Percentiles rank a stretch among this genome's conserved stretches.
Evolutionary conservation across 495 filamentous ascomycete genomes (phyloP).

Genomic region (Usnea hakonensis): DNA sequence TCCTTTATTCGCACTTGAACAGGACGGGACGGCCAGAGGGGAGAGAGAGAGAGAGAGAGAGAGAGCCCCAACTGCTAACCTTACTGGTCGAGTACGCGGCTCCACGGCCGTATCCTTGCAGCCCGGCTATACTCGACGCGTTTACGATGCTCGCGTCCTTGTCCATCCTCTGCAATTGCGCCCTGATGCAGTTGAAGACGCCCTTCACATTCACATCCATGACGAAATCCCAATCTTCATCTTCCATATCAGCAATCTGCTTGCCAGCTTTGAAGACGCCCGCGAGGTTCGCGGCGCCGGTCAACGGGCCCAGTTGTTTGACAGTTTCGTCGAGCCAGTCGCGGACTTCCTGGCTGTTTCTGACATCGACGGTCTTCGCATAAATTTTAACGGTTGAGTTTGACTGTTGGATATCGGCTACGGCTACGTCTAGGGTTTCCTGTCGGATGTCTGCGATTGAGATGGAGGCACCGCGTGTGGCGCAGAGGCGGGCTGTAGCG

Average conservation of each 20-base stretch:
- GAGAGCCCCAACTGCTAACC: slow-evolving; percentile 11
- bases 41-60: too few relatives aligned
- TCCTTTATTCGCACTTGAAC: too few relatives aligned
- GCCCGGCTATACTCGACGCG: slow-evolving; percentile 46
- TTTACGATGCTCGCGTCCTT: slow-evolving; percentile 48
- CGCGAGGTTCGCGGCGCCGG: slow-evolving; percentile 54
- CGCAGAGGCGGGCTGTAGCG: slow-evolving; percentile 45
- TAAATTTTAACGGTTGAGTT: slow-evolving; percentile 19
- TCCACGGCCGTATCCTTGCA: slow-evolving; percentile 41
- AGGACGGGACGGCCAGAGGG: too few relatives aligned
- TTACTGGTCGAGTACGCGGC: slow-evolving; percentile 51
- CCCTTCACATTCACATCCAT: slow-evolving; percentile 51
- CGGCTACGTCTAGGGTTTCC: slow-evolving; percentile 30
- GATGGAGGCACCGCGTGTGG: slow-evolving; percentile 41
- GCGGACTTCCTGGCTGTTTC: slow-evolving; percentile 34
- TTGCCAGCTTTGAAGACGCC: slow-evolving; percentile 39
- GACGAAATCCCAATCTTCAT: slow-evolving; percentile 47
- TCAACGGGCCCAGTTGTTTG: slow-evolving; percentile 37
- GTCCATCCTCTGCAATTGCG: slow-evolving; percentile 39
- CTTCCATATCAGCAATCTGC: slow-evolving; percentile 33
- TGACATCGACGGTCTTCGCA: slow-evolving; percentile 37
- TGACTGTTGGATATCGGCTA: slow-evolving; percentile 14
- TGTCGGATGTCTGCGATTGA: slow-evolving; percentile 45
- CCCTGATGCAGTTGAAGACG: slow-evolving; percentile 50
- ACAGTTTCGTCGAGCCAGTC: slow-evolving; percentile 42